Evolutionary conservation across 78 protist genomes (phyloP), one percentile per base, ranked within the genome.

Genomic region (Speleostelium caveatum): DNA sequence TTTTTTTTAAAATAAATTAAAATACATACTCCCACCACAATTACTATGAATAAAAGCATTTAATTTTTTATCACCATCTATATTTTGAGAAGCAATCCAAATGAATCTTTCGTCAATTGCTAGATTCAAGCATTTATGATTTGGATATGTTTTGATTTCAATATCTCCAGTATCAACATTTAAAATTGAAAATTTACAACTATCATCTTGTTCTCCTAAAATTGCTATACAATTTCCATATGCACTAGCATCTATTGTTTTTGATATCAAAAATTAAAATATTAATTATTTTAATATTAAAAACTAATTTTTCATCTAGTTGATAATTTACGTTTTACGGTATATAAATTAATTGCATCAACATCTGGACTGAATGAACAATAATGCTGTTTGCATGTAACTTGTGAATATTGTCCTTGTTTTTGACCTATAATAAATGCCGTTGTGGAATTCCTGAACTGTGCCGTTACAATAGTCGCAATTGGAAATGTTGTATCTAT

Each of bases 101-200:
- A 83, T 60, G 45, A 45, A 83, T 33, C 55, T 83, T 36, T 83
- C 91, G 55, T 83, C 91, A 60, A 83, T 35, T n/a, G 71, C 56
- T 5, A 83, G 51, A 60, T 51, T 69, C 53, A 42, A 28, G 60
- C 53, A 56, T 4, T 58, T 28, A 17, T 33, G 45, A 3, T 51
- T 26, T 28, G 35, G 6, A 67, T 38, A 24, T 12, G 32, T 19
- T n/a, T 22, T n/a, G 24, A 49, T 24, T 3, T 17, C 4, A 26
- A 24, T n/a, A 7, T 38, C 30, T 17, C 28, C 0, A 30, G 17
- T 51, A 6, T 32, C 51, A 51, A 39, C 30, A 51, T 72, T 53
- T 22, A 30, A 72, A 22, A 72, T 51, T 32, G 78, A 56, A 10
- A 72, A 17, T 16, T 36, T 24, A 6, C 59, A 22, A 24, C 19